Evolutionary conservation across 192 early-diverging fungal genomes (phyloP).

Genomic region (Coemansia sp.): DNA sequence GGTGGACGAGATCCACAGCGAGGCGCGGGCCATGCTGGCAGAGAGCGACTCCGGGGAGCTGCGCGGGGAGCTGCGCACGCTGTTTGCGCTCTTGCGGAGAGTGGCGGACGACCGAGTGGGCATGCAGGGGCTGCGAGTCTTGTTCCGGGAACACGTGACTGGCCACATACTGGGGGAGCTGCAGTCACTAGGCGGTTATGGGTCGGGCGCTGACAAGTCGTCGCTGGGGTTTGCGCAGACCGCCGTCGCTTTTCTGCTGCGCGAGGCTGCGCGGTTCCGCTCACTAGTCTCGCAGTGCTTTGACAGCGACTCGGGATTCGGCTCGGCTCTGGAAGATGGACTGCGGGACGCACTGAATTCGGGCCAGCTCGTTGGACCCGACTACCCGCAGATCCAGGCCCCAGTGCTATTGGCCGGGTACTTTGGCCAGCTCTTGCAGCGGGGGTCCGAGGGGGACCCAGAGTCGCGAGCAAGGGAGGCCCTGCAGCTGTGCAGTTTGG

Average conservation of each 20-base stretch:
- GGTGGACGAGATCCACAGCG: conserved; percentile 71
- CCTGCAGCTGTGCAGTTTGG: not conserved
- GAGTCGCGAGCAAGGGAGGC: not conserved
- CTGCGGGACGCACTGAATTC: not conserved
- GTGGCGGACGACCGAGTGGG: conserved; percentile 62
- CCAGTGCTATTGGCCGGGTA: not conserved
- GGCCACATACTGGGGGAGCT: too few species aligned
- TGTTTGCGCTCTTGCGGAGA: conserved; percentile 70
- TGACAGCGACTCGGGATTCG: not conserved
- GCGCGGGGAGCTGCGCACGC: conserved; percentile 73
- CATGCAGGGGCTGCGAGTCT: conserved; percentile 76
- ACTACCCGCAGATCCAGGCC: not conserved
- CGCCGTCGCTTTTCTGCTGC: not conserved
- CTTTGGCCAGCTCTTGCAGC: not conserved
- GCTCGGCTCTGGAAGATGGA: not conserved
- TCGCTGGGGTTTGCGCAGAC: not conserved
- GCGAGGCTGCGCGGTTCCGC: not conserved
- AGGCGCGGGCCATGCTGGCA: conserved; percentile 76
- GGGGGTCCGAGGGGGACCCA: not conserved
- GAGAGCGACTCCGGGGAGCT: conserved; percentile 84
- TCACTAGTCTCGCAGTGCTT: not conserved
- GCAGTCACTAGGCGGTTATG: too few species aligned
- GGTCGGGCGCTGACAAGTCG: too few species aligned
- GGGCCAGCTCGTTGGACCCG: not conserved
- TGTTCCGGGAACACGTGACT: too few species aligned